Conservation (phyloP, 345 rosid genomes). For the Erodium maritimum region DNA sequence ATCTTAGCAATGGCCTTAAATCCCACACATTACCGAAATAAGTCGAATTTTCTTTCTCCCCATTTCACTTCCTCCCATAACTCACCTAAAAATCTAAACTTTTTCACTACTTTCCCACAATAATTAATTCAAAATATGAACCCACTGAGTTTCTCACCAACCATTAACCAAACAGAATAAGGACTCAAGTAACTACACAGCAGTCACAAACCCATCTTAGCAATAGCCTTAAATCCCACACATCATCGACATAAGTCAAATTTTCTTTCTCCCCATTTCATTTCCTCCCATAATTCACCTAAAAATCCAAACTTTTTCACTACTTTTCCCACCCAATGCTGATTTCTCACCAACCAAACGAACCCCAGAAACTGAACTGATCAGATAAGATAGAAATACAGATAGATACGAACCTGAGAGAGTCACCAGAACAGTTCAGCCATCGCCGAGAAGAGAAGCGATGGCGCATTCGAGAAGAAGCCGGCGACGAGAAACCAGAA, state of each 20-base stretch:
- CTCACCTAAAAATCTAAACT: no score
- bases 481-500: neutral
- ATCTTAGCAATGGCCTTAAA: neutral
- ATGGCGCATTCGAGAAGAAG: neutral
- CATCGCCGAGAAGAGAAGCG: neutral
- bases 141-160: no score
- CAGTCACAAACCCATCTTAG: no score
- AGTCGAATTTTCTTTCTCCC: no score
- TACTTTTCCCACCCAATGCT: neutral
- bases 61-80: no score
- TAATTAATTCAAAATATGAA: no score
- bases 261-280: neutral
- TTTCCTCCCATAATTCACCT: neutral
- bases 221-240: no score
- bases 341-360: neutral
- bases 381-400: neutral
- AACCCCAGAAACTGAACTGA: no score
- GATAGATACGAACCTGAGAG: neutral
- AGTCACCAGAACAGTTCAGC: neutral
- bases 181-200: no score
- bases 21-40: neutral
- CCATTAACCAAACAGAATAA: no score
- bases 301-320: neutral
- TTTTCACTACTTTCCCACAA: no score
- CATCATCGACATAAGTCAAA: neutral